Percentiles rank a stretch among this genome's conserved stretches.
These are phyloP conservation scores for Cercospora janseana DNA, from an alignment of 2,329 filamentous ascomycete genomes.

Conservation along the genomic window DNA sequence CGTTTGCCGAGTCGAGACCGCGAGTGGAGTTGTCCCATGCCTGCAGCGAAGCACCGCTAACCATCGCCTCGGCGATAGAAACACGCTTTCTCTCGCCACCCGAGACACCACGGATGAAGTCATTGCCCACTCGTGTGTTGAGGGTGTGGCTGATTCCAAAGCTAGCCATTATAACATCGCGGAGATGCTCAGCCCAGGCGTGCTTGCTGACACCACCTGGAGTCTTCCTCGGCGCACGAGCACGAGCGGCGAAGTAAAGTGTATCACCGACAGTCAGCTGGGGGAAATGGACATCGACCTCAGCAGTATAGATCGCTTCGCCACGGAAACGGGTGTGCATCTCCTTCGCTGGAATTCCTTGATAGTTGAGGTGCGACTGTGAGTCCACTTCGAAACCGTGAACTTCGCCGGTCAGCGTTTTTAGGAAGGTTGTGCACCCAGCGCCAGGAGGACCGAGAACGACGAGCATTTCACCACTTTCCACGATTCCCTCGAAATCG, in stretches of 20 bases:
- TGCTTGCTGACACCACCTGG: slow-evolving; percentile 57
- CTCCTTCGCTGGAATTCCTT: slow-evolving; percentile 68
- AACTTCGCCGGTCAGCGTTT: slow-evolving; percentile 79
- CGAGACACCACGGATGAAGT: slow-evolving; percentile 71
- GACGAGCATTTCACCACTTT: slow-evolving; percentile 71
- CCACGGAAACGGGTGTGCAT: slow-evolving; percentile 78
- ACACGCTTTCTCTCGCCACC: slow-evolving; percentile 78
- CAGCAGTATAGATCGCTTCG: slow-evolving; percentile 83
- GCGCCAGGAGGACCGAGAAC: slow-evolving; percentile 67
- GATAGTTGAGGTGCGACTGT: slow-evolving; percentile 75
- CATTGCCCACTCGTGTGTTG: slow-evolving; percentile 71
- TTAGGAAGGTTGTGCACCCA: slow-evolving; percentile 80
- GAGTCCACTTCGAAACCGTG: slow-evolving; percentile 74
- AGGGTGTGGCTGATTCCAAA: slow-evolving; percentile 72
- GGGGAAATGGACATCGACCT: slow-evolving; percentile 80
- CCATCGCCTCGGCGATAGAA: slow-evolving; percentile 73
- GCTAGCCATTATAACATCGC: slow-evolving; percentile 72
- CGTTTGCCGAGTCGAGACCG: slow-evolving; percentile 72
- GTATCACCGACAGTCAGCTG: slow-evolving; percentile 76
- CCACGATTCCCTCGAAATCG: slow-evolving; percentile 65
- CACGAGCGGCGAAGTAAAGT: slow-evolving; percentile 71
- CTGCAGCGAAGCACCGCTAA: slow-evolving; percentile 60
- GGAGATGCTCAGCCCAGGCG: slow-evolving; percentile 60
- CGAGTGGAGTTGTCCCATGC: slow-evolving; percentile 79
- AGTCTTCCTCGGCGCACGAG: slow-evolving; percentile 62